A percentile compares a stretch with the other conserved stretches of the same genome.
Conservation (phyloP, 257 asterid species). For the Echites panduratus region DNA sequence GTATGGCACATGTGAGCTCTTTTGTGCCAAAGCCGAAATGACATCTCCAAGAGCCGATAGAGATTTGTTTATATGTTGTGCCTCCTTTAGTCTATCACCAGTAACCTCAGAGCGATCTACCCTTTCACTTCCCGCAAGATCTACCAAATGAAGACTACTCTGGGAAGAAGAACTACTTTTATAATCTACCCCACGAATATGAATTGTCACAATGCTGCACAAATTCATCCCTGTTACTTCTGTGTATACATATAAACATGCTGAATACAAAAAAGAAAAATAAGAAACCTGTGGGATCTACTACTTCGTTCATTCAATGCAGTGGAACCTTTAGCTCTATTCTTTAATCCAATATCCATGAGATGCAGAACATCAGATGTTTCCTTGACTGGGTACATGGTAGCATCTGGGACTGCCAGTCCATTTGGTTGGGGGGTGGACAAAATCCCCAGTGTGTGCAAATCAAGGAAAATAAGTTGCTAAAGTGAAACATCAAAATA, state of each 20-base stretch:
- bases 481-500: background rate
- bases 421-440: conserved; percentile 63
- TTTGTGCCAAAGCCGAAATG: conserved; percentile 83
- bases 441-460: conserved; percentile 80
- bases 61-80: conserved; percentile 91
- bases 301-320: conserved; percentile 92
- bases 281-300: conserved; percentile 83
- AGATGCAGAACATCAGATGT: conserved; percentile 64
- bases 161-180: conserved; percentile 59
- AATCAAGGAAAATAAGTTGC: conserved; percentile 47
- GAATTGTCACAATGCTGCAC: conserved; percentile 72
- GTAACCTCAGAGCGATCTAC: conserved; percentile 96
- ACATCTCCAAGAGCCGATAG: conserved; percentile 97
- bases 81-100: conserved; percentile 92
- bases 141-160: conserved; percentile 95
- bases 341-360: conserved; percentile 75
- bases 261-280: background rate
- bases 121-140: conserved; percentile 98
- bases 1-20: conserved; percentile 79
- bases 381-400: conserved; percentile 50
- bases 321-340: conserved; percentile 85
- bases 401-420: conserved; percentile 89
- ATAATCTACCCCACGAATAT: conserved; percentile 56
- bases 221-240: conserved; percentile 10
- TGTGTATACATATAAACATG: background rate